Evolutionary conservation across 352 stramenopile species (phyloP), one percentile per base, ranked within the genome.

Genomic region (Phytophthora fragariaefolia): DNA sequence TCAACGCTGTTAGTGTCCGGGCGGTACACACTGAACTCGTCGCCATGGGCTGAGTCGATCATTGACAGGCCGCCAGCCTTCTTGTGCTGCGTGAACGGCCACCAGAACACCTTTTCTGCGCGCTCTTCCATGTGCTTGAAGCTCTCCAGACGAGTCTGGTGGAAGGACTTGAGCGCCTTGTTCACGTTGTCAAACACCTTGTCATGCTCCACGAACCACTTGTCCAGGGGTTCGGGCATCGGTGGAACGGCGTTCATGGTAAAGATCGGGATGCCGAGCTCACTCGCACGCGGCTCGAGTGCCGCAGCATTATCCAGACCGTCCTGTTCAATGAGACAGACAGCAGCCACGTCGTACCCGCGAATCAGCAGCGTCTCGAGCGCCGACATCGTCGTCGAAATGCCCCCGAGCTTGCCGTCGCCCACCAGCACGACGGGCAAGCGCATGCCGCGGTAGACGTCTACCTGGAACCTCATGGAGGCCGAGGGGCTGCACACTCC

Each of bases 331-430:
- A 96, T 90, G 13, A 96, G 48, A 40, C 87, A 94, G 51, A 96
- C 79, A 2, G 84, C 87, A 47, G 84, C 80, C 0, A 99, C 84
- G 50, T 94, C 89, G 70, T 98, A 99, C 9, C 96, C 87, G 18
- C 97, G 86, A 62, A 92, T 82, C 55, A 97, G 65, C 13, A 99
- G 74, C 20, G 91, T 95, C 66, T 99, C 97, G 5, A 99, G 71
- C 12, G 96, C 87, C 5, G 93, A 94, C 59, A 99, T 83, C 9
- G 96, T 99, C 17, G 87, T 89, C 42, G 96, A 98, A 63, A 99
- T 99, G 6, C 97, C 97, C 53, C 97, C 97, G 5, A 99, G 85
- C 59, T 95, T 93, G 38, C 95, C 96, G 71, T 99, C 97, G n/a
- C 97, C 97, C 27, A 99, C 89, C 7, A 99, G 82, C 58, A 99